A percentile compares a stretch with the other conserved stretches of the same genome.
phyloP scores from a whole-genome alignment of 192 early-diverging fungal genomes.

The Dissophora ornata region DNA sequence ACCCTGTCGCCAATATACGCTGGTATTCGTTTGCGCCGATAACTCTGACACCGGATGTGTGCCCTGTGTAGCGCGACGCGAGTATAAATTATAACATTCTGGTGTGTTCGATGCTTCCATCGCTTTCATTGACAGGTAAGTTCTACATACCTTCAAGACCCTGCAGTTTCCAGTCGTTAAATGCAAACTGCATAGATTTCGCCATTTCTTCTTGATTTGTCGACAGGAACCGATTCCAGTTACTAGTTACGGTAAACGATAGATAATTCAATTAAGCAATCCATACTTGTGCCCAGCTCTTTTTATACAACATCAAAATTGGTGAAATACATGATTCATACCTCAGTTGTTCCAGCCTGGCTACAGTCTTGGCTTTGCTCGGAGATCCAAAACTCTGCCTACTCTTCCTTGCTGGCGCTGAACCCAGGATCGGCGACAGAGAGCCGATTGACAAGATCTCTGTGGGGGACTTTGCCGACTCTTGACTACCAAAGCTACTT shows the following conservation, averaged over 20 bases:
- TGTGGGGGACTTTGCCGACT: slow-evolving; percentile 25
- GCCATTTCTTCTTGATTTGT: slow-evolving; percentile 76
- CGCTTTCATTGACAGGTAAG: too few relatives aligned
- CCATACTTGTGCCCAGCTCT: too few relatives aligned
- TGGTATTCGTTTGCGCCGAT: slow-evolving; percentile 65
- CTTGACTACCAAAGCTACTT: slow-evolving; percentile 1
- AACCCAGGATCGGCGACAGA: slow-evolving; percentile 33
- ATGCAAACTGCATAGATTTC: slow-evolving; percentile 71
- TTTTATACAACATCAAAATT: too few relatives aligned
- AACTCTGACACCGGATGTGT: slow-evolving; percentile 61
- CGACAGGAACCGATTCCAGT: slow-evolving; percentile 71
- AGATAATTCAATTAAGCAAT: too few relatives aligned
- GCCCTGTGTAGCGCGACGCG: too few relatives aligned
- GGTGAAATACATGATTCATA: too few relatives aligned
- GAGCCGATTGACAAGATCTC: slow-evolving; percentile 34
- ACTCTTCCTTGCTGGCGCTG: slow-evolving; percentile 28
- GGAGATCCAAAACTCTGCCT: slow-evolving; percentile 52
- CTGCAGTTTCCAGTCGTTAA: slow-evolving; percentile 70
- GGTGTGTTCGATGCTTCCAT: too few relatives aligned
- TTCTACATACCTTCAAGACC: slow-evolving; percentile 68
- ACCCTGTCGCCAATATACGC: slow-evolving; percentile 67
- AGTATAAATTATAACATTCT: too few relatives aligned
- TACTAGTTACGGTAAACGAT: slow-evolving; percentile 40
- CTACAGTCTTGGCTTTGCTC: slow-evolving; percentile 43
- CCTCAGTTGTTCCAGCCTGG: slow-evolving; percentile 45